phyloP scores from a whole-genome alignment of 805 yeast genomes.

The Isabelozyma rhagii region DNA sequence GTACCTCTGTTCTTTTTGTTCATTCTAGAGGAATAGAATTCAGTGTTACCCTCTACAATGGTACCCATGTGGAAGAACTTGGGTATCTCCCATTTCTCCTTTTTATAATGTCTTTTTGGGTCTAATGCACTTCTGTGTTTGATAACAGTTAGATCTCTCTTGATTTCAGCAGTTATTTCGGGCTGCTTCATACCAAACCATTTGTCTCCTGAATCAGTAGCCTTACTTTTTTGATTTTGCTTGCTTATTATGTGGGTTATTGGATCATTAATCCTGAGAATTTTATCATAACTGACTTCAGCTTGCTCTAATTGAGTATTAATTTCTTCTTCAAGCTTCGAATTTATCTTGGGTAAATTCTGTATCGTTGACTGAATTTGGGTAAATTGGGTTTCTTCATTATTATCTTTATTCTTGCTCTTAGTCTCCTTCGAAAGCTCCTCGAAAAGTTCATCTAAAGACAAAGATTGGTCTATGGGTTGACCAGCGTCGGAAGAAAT shows the following conservation, averaged over 20 bases:
- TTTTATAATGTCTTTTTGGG: slow-evolving; percentile 93
- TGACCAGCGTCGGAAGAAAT: slow-evolving; percentile 13
- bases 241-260: slow-evolving; percentile 21
- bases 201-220: slow-evolving; percentile 46
- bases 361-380: slow-evolving; percentile 31
- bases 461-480: slow-evolving; percentile 7
- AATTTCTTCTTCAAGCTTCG: slow-evolving; percentile 19
- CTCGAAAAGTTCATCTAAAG: slow-evolving; percentile 30
- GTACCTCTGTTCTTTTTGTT: slow-evolving; percentile 69
- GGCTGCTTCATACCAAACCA: slow-evolving; percentile 84
- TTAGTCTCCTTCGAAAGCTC: slow-evolving; percentile 25
- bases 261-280: slow-evolving; percentile 46
- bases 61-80: slow-evolving; percentile 88
- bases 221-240: slow-evolving; percentile 10
- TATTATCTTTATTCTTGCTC: neutral
- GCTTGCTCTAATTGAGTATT: slow-evolving; percentile 4
- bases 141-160: slow-evolving; percentile 73
- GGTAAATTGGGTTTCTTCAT: slow-evolving; percentile 21
- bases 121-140: slow-evolving; percentile 89
- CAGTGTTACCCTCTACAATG: slow-evolving; percentile 76
- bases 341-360: slow-evolving; percentile 40
- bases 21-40: slow-evolving; percentile 66
- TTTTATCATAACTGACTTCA: slow-evolving; percentile 13
- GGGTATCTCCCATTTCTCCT: slow-evolving; percentile 74
- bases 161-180: slow-evolving; percentile 66